Conservation (phyloP, 176 grass and related monocot genomes). For the Typha latifolia region DNA sequence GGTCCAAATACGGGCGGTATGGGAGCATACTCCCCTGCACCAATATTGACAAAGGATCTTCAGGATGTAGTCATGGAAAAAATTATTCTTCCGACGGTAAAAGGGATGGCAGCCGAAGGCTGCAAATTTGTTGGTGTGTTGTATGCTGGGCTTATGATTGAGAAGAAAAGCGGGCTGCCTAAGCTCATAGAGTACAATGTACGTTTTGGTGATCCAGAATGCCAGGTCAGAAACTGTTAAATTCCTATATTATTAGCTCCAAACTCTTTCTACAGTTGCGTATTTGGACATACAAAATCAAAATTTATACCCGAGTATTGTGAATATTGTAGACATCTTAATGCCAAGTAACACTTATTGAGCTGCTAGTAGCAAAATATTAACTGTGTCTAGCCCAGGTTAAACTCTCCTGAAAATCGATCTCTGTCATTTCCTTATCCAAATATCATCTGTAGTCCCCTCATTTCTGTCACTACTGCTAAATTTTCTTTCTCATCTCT, state of each 20-base stretch:
- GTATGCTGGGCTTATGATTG: conserved; percentile 88
- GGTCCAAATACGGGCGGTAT: conserved; percentile 92
- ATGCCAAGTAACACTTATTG: too few species aligned
- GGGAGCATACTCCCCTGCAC: conserved; percentile 93
- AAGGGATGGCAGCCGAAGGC: conserved; percentile 79
- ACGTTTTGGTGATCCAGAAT: conserved; percentile 87
- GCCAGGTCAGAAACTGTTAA: conserved; percentile 55
- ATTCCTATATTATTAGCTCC: background rate
- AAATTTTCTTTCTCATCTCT: background rate
- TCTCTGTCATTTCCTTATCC: too few species aligned
- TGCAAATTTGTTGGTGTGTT: conserved; percentile 83
- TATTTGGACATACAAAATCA: background rate
- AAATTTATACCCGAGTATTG: too few species aligned
- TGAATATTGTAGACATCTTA: too few species aligned
- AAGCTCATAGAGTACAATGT: conserved; percentile 96
- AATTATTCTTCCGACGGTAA: conserved; percentile 79
- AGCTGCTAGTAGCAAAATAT: too few species aligned
- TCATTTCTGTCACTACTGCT: too few species aligned
- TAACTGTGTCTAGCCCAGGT: too few species aligned
- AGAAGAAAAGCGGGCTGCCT: conserved; percentile 71
- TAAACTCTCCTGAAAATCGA: too few species aligned
- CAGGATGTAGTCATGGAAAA: conserved; percentile 57
- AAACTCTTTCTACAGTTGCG: background rate
- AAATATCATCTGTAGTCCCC: too few species aligned
- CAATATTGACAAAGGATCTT: conserved; percentile 61